phyloP scores from a whole-genome alignment of 2,329 filamentous ascomycete genomes.

The Claviceps sp. region DNA sequence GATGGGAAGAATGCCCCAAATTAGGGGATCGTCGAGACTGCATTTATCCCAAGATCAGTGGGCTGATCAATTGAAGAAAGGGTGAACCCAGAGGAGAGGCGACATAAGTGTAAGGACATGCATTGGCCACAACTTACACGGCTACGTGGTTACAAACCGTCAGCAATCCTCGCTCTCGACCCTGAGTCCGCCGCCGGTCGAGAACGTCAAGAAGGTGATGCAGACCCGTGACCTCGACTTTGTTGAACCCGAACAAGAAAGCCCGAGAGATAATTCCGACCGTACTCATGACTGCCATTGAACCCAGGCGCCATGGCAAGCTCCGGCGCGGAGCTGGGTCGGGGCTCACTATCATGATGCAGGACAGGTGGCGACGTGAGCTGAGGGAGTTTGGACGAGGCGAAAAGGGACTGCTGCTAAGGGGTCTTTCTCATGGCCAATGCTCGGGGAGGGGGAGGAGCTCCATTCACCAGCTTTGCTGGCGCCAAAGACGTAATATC shows the following conservation, averaged over 20 bases:
- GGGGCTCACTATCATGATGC: slow-evolving; percentile 10
- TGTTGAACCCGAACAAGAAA: slow-evolving; percentile 65
- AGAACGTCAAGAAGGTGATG: slow-evolving; percentile 62
- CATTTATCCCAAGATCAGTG: not conserved
- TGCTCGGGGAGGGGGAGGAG: not conserved
- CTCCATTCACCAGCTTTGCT: not conserved
- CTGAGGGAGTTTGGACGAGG: not conserved
- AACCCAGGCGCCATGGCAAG: slow-evolving; percentile 58
- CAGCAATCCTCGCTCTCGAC: slow-evolving; percentile 62
- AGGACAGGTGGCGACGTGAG: not conserved
- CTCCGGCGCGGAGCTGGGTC: slow-evolving; percentile 32
- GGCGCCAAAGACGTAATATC: not conserved
- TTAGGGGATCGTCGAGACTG: slow-evolving; percentile 84
- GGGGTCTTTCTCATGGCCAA: slow-evolving; percentile 1
- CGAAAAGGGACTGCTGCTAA: no score
- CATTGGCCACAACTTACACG: slow-evolving; percentile 16
- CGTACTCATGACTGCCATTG: slow-evolving; percentile 60
- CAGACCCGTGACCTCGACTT: slow-evolving; percentile 63
- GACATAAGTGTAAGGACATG: not conserved
- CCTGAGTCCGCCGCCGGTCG: slow-evolving; percentile 53
- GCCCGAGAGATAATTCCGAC: slow-evolving; percentile 56
- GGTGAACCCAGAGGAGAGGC: not conserved
- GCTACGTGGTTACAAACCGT: slow-evolving; percentile 45
- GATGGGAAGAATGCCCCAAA: slow-evolving; percentile 81
- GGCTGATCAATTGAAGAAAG: not conserved